phyloP scores from a whole-genome alignment of 2,329 filamentous ascomycete species.

The Lachnellula occidentalis region DNA sequence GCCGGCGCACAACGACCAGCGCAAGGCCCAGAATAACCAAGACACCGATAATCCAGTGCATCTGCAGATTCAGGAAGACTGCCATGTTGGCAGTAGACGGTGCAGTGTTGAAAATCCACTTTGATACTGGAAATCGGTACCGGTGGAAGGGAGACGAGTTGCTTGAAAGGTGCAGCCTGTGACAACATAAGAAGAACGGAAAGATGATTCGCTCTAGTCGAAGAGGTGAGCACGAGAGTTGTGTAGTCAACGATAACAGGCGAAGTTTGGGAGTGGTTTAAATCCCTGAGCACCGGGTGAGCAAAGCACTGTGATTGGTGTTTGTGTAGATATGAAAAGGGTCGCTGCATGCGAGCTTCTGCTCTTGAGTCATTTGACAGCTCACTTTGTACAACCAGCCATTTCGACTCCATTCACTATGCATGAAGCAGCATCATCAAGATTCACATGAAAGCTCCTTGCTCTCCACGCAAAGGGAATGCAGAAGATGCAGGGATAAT shows the following conservation, averaged over 20 bases:
- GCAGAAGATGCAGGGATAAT: too few relatives aligned
- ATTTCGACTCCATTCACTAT: too few relatives aligned
- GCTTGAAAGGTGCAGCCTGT: neutral
- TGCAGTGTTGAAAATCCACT: neutral
- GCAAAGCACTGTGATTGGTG: neutral
- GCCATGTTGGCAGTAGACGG: neutral
- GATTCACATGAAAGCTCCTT: too few relatives aligned
- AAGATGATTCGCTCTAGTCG: neutral
- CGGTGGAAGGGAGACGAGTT: neutral
- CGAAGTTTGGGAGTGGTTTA: neutral
- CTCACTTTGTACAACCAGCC: too few relatives aligned
- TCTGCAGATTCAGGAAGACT: neutral
- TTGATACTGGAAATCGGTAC: neutral
- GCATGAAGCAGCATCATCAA: too few relatives aligned
- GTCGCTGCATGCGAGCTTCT: neutral
- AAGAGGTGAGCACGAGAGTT: neutral
- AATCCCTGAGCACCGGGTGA: neutral
- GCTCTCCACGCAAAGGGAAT: too few relatives aligned
- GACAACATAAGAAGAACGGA: neutral
- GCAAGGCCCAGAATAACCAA: neutral
- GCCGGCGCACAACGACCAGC: constrained; percentile 2
- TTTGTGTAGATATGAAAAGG: neutral
- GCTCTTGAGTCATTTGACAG: too few relatives aligned
- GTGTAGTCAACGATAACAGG: neutral
- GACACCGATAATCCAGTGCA: neutral